A percentile compares a stretch with the other conserved stretches of the same genome.
Evolutionary conservation across 208 protist genomes (phyloP).

Genomic region (Vickermania ingenoplastis): DNA sequence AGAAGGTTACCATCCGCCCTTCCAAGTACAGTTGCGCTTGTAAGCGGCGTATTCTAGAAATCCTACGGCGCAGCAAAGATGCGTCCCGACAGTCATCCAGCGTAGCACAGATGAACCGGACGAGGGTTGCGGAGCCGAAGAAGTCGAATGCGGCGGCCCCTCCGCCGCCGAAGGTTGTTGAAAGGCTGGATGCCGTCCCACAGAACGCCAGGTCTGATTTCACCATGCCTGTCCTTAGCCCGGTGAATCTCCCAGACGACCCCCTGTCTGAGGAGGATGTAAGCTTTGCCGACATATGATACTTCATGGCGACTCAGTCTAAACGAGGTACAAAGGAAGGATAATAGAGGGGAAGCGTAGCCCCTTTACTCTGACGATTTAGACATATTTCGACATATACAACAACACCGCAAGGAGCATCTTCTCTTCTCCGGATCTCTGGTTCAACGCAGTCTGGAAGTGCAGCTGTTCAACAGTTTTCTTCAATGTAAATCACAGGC

Average conservation of each 20-base stretch:
- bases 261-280: conserved; percentile 9
- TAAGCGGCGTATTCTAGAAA: conserved; percentile 48
- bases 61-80: conserved; percentile 12
- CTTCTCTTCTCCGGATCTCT: too few species aligned
- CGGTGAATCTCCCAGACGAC: conserved; percentile 44
- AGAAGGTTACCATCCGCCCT: conserved; percentile 28
- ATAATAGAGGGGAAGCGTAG: too few species aligned
- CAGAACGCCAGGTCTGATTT: conserved; percentile 53
- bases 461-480: too few species aligned
- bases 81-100: neutral
- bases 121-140: too few species aligned
- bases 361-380: too few species aligned
- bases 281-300: conserved; percentile 27
- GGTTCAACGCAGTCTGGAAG: too few species aligned
- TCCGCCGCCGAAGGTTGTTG: conserved; percentile 2
- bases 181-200: conserved; percentile 63
- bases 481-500: too few species aligned
- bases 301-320: too few species aligned
- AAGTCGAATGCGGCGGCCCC: neutral
- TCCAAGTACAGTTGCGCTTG: conserved; percentile 46
- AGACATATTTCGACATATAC: too few species aligned
- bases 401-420: too few species aligned
- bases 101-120: neutral
- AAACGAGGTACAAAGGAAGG: too few species aligned
- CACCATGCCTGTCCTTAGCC: conserved; percentile 49